Percentiles rank a stretch among this genome's conserved stretches.
Conservation (phyloP, 495 filamentous ascomycete species). For the Usnea hakonensis region DNA sequence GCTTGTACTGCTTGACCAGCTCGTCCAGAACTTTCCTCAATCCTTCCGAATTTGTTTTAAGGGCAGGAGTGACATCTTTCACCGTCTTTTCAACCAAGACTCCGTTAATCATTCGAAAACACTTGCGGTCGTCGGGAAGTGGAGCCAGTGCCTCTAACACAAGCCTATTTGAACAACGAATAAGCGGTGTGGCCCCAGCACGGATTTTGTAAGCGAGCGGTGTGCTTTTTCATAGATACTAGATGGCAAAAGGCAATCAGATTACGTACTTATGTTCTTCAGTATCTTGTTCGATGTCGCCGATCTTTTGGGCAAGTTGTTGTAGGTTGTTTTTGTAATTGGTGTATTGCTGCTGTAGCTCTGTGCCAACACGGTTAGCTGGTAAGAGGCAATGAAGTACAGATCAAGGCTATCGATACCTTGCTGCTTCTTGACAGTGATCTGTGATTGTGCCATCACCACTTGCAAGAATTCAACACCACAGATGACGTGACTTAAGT, state of each 20-base stretch:
- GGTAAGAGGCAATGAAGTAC: not conserved
- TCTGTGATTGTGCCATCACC: conserved; percentile 34
- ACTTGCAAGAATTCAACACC: not conserved
- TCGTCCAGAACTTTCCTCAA: conserved; percentile 95
- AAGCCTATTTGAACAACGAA: conserved; percentile 52
- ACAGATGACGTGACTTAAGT: not conserved
- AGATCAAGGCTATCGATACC: conserved; percentile 53
- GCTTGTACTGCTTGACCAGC: conserved; percentile 92
- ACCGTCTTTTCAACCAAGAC: conserved; percentile 92
- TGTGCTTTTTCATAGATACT: not conserved
- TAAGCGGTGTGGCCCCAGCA: conserved; percentile 24
- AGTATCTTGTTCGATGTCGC: conserved; percentile 90
- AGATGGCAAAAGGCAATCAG: not conserved
- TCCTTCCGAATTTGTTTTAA: conserved; percentile 92
- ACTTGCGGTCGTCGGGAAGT: conserved; percentile 79
- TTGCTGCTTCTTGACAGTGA: conserved; percentile 70
- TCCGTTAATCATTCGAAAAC: conserved; percentile 97
- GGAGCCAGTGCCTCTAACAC: conserved; percentile 90
- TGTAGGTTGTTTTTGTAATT: conserved; percentile 96
- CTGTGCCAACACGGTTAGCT: conserved; percentile 39
- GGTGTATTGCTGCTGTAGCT: conserved; percentile 86
- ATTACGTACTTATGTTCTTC: conserved; percentile 85
- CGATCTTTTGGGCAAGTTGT: conserved; percentile 89
- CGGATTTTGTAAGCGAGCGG: conserved; percentile 15
- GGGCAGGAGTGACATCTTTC: conserved; percentile 77